Percentiles rank a stretch among this genome's conserved stretches.
phyloP scores from a whole-genome alignment of 2,329 filamentous ascomycete genomes.

The Colletotrichum theobromicola region DNA sequence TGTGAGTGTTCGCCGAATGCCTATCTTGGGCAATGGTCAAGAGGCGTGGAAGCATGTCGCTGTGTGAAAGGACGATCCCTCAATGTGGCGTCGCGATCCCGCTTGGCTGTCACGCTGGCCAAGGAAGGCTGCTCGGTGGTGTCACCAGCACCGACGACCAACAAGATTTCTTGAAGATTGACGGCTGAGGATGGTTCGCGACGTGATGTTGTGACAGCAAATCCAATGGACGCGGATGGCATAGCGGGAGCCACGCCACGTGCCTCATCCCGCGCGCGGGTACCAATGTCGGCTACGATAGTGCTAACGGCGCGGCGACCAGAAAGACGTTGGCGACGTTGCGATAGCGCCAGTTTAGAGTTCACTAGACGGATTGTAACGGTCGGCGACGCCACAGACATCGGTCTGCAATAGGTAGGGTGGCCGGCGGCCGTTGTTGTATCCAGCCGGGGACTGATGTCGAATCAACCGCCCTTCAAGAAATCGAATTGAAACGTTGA shows the following conservation, averaged over 20 bases:
- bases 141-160: background rate
- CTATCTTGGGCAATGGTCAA: background rate
- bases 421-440: background rate
- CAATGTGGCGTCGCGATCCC: background rate
- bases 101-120: background rate
- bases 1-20: background rate
- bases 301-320: background rate
- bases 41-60: background rate
- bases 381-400: background rate
- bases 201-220: background rate
- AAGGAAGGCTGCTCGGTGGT: background rate
- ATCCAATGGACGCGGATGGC: background rate
- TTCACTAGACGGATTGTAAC: background rate
- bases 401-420: background rate
- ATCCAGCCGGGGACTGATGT: background rate
- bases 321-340: slow-evolving; percentile 3
- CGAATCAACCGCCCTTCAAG: background rate
- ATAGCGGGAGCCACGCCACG: slow-evolving; percentile 2
- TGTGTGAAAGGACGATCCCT: background rate
- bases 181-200: background rate
- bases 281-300: background rate
- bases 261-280: background rate
- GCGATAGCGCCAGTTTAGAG: background rate
- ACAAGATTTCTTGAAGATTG: background rate
- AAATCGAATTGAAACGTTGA: background rate